phyloP scores from a whole-genome alignment of 192 early-diverging fungal species.

The Jimgerdemannia lactiflua region DNA sequence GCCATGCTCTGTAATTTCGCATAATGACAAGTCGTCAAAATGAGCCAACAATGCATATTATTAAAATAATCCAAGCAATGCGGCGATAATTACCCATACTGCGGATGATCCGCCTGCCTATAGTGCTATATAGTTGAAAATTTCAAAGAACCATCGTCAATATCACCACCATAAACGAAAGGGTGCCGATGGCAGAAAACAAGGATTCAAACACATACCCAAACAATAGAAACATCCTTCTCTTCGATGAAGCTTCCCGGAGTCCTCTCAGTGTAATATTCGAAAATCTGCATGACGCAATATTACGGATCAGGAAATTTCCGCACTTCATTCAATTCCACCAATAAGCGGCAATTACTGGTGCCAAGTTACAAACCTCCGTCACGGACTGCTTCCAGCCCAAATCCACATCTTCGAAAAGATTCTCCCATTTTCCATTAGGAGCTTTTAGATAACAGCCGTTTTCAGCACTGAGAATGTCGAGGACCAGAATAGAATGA shows the following conservation, averaged over 20 bases:
- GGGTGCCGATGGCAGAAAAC: neutral
- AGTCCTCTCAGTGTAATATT: slow-evolving; percentile 82
- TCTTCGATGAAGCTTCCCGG: slow-evolving; percentile 76
- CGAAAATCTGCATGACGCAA: slow-evolving; percentile 51
- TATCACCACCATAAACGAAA: neutral
- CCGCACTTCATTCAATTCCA: slow-evolving; percentile 34
- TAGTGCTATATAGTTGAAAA: slow-evolving; percentile 48
- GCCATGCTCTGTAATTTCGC: slow-evolving; percentile 52
- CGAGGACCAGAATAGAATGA: too few species aligned
- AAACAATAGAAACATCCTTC: slow-evolving; percentile 69
- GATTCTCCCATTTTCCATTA: slow-evolving; percentile 60
- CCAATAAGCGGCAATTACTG: slow-evolving; percentile 7
- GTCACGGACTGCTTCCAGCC: slow-evolving; percentile 66
- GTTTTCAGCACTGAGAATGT: slow-evolving; percentile 60
- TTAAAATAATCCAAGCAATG: neutral
- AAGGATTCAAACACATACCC: slow-evolving; percentile 37
- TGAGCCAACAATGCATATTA: neutral
- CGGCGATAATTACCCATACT: slow-evolving; percentile 37
- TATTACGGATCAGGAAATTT: too few species aligned
- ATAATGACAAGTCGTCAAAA: too few species aligned
- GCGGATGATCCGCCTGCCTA: slow-evolving; percentile 50
- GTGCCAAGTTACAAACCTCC: slow-evolving; percentile 40
- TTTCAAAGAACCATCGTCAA: neutral
- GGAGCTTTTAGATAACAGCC: slow-evolving; percentile 66
- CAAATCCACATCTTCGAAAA: slow-evolving; percentile 52